Evolutionary conservation across 2,329 filamentous ascomycete genomes (phyloP).

Genomic region (Colletotrichum gigasporum): DNA sequence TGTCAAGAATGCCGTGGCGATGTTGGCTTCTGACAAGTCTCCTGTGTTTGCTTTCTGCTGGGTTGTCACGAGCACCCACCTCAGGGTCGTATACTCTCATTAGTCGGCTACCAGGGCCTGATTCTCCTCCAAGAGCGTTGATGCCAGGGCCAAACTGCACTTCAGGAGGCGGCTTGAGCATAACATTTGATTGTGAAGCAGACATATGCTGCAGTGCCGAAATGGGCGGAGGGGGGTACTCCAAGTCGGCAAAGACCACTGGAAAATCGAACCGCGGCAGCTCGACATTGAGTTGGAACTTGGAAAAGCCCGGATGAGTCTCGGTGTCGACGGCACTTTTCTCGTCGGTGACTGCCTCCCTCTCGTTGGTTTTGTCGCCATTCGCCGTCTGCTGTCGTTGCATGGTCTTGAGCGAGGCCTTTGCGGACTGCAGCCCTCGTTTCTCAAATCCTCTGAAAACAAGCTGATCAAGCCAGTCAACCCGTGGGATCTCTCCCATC

Average conservation of each 20-base stretch:
- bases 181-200: slow-evolving; percentile 72
- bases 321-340: slow-evolving; percentile 48
- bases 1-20: slow-evolving; percentile 91
- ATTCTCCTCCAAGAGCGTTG: slow-evolving; percentile 70
- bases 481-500: slow-evolving; percentile 92
- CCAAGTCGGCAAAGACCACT: slow-evolving; percentile 92
- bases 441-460: slow-evolving; percentile 93
- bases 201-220: slow-evolving; percentile 76
- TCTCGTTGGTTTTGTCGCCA: slow-evolving; percentile 48
- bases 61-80: slow-evolving; percentile 88
- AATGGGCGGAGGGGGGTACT: slow-evolving; percentile 86
- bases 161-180: slow-evolving; percentile 83
- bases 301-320: slow-evolving; percentile 58
- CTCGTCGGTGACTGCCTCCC: slow-evolving; percentile 35
- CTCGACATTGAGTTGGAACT: slow-evolving; percentile 88
- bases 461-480: slow-evolving; percentile 95
- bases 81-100: slow-evolving; percentile 95
- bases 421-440: slow-evolving; percentile 71
- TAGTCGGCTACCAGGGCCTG: slow-evolving; percentile 65
- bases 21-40: slow-evolving; percentile 89
- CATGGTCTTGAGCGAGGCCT: slow-evolving; percentile 68
- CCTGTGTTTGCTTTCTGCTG: slow-evolving; percentile 93
- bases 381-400: slow-evolving; percentile 56
- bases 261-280: slow-evolving; percentile 95
- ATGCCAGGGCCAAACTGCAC: slow-evolving; percentile 93